phyloP scores from a whole-genome alignment of 2,329 filamentous ascomycete species.

The Pseudocercospora eumusae region DNA sequence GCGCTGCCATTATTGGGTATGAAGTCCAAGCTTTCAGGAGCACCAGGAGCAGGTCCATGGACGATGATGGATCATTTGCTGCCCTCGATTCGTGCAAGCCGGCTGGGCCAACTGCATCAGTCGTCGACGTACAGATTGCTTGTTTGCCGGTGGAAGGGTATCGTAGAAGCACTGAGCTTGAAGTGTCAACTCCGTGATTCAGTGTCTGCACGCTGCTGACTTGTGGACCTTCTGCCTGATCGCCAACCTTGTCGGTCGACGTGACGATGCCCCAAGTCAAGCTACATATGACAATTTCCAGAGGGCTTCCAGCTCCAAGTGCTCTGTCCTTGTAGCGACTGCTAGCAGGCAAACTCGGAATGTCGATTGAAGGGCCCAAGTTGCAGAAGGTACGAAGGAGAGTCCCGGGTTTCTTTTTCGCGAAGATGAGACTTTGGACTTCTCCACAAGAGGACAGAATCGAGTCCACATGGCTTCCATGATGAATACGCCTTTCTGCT shows the following conservation, averaged over 20 bases:
- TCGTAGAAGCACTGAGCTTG: slow-evolving; percentile 45
- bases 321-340: slow-evolving; percentile 41
- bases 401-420: slow-evolving; percentile 46
- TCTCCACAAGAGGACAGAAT: slow-evolving; percentile 45
- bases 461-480: slow-evolving; percentile 54
- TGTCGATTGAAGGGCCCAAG: slow-evolving; percentile 44
- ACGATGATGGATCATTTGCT: slow-evolving; percentile 44
- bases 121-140: slow-evolving; percentile 47
- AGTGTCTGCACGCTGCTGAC: slow-evolving; percentile 44
- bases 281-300: slow-evolving; percentile 51
- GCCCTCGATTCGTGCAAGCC: slow-evolving; percentile 46
- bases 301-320: slow-evolving; percentile 47
- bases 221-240: slow-evolving; percentile 42
- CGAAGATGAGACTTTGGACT: slow-evolving; percentile 43
- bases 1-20: slow-evolving; percentile 35
- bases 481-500: slow-evolving; percentile 46
- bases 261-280: slow-evolving; percentile 46
- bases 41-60: slow-evolving; percentile 37
- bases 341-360: slow-evolving; percentile 34
- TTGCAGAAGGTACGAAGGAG: slow-evolving; percentile 46
- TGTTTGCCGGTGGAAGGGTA: slow-evolving; percentile 46
- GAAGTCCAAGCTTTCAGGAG: slow-evolving; percentile 44
- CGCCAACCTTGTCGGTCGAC: slow-evolving; percentile 39
- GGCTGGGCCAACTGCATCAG: slow-evolving; percentile 32
- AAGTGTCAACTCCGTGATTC: slow-evolving; percentile 38